Evolutionary conservation across 495 filamentous ascomycete genomes (phyloP).

Genomic region (Xylaria scruposa): DNA sequence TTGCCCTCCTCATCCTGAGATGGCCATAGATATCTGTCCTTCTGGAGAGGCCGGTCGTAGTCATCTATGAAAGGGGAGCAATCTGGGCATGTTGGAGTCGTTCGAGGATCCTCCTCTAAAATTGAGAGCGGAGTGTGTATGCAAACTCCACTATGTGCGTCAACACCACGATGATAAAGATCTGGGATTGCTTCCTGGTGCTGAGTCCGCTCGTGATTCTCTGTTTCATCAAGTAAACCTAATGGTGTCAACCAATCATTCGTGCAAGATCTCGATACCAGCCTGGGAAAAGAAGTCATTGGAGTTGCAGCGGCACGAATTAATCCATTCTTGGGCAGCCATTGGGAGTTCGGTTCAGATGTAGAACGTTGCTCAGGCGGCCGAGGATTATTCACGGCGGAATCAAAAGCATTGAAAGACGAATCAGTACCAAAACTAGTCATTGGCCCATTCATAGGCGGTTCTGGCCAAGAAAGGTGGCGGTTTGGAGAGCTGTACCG

Average conservation of each 20-base stretch:
- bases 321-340: slow-evolving; percentile 10
- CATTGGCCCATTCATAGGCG: neutral
- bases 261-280: slow-evolving; percentile 35
- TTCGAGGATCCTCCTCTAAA: slow-evolving; percentile 18
- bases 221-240: slow-evolving; percentile 28
- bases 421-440: slow-evolving; percentile 13
- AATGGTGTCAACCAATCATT: slow-evolving; percentile 40
- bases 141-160: slow-evolving; percentile 21
- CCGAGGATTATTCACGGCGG: neutral
- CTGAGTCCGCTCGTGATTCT: neutral
- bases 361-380: slow-evolving; percentile 26
- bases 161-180: slow-evolving; percentile 20
- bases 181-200: neutral
- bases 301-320: slow-evolving; percentile 15
- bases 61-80: neutral
- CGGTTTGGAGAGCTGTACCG: neutral
- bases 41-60: neutral
- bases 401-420: slow-evolving; percentile 3
- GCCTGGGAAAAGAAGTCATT: slow-evolving; percentile 34
- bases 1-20: neutral
- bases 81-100: neutral
- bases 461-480: slow-evolving; percentile 21
- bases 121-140: slow-evolving; percentile 2
- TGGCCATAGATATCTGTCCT: neutral
- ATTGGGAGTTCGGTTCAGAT: slow-evolving; percentile 32